Evolutionary conservation across 257 asterid genomes (phyloP).

Genomic region (Solanum sitiens): DNA sequence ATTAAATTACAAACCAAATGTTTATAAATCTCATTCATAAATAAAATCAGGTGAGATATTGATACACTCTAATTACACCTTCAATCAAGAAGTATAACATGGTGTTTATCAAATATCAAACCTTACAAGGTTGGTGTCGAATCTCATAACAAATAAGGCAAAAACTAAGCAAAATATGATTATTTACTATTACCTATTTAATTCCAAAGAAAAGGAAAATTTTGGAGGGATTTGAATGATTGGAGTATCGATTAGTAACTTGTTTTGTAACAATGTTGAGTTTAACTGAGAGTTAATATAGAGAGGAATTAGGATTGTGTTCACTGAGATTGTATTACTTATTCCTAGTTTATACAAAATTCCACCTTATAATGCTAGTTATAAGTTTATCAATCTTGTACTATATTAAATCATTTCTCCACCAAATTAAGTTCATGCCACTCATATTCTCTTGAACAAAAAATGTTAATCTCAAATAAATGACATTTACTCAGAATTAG

Average conservation of each 20-base stretch:
- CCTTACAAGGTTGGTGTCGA: background rate
- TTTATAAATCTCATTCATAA: background rate
- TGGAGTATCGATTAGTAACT: background rate
- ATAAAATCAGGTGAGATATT: background rate
- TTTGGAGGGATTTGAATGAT: background rate
- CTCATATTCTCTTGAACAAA: background rate
- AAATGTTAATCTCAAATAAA: too few relatives aligned
- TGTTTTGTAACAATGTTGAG: background rate
- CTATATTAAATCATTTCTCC: background rate
- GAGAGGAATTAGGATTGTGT: background rate
- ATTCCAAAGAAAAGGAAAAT: too few relatives aligned
- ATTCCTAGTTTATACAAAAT: background rate
- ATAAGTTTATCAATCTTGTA: background rate
- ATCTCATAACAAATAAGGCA: background rate
- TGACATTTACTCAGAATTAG: background rate
- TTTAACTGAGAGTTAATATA: background rate
- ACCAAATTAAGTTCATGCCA: background rate
- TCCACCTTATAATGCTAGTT: background rate
- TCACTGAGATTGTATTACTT: background rate
- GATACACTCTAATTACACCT: background rate
- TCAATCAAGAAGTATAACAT: background rate
- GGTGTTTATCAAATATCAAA: background rate
- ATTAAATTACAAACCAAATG: background rate
- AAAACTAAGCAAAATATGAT: background rate
- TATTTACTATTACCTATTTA: background rate